Evolutionary conservation across 768 basidiomycete species (phyloP), one percentile per base, ranked within the genome.

Genomic region (Cubamyces lactineus): DNA sequence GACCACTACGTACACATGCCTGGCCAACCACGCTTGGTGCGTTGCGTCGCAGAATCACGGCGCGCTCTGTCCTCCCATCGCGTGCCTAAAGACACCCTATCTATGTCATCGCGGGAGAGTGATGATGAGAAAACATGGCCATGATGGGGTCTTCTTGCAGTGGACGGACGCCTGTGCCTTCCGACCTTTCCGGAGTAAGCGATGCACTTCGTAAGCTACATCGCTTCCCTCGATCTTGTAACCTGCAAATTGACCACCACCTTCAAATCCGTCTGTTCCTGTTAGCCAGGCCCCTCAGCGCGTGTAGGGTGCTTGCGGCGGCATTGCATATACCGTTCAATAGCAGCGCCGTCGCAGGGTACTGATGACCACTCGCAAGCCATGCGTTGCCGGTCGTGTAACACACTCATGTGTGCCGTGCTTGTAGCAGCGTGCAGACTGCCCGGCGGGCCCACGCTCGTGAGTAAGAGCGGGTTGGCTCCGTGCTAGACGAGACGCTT

Each of bases 101-200:
- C 57, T 58, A 39, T 28, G 48, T 50, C 57, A 58, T 58, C 57
- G 57, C 57, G 57, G 57, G 48, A 58, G 57, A 23, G 17, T 40
- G 38, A 34, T 45, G 48, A 34, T 58, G 57, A 49, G 57, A 58
- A 58, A 58, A 41, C 23, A 40, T 58, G 16, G 9, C 56, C 47
- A 57, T 47, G 8, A 46, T 23, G 30, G 28, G 55, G 19, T 11
- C 12, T 23, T 39, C 45, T 23, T 49, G 16, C 6, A 23, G 46
- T 23, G n/a, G 23, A 23, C 47, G 47, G 23, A 38, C 38, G 47
- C 57, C 26, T 45, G 42, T 42, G 48, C 26, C 23, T 19, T 49
- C 57, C 57, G 57, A 50, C 38, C n/a, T 58, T 58, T 43, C 47
- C 57, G 57, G 57, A 58, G 41, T 28, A 42, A 28, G 24, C 52